Evolutionary conservation across 2,329 filamentous ascomycete genomes (phyloP).

Genomic region (Chaetomiaceae sp.): DNA sequence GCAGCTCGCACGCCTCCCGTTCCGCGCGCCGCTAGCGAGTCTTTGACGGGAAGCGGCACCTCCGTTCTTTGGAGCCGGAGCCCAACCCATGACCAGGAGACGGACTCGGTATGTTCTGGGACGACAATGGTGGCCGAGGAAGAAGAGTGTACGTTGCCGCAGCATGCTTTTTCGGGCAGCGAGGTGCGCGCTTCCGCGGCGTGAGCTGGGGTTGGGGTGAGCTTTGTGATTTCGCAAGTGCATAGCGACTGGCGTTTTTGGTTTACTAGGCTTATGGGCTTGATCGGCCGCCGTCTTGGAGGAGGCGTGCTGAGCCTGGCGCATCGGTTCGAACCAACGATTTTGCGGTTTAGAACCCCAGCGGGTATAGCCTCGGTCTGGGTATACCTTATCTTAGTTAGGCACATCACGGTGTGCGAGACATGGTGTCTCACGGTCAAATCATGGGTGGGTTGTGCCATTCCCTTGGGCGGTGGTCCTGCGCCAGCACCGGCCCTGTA

Average conservation of each 20-base stretch:
- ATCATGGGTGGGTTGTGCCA: no score
- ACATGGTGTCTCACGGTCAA: no score
- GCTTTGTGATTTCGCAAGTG: conserved; percentile 2
- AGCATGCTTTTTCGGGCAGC: background rate
- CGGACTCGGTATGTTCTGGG: background rate
- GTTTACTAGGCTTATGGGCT: conserved; percentile 1
- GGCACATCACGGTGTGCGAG: no score
- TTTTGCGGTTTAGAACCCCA: no score
- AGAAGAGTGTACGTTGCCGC: no score
- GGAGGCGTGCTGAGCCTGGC: no score
- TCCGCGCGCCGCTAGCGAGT: background rate
- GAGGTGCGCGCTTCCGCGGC: conserved; percentile 2
- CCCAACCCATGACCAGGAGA: background rate
- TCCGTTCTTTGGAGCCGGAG: background rate
- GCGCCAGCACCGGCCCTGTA: no score
- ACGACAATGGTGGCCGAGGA: background rate
- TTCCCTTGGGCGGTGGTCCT: no score
- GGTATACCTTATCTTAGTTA: no score
- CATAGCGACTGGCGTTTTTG: conserved; percentile 29
- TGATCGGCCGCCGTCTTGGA: no score
- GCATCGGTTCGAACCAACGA: no score
- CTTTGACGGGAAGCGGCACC: background rate
- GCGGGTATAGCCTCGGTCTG: no score
- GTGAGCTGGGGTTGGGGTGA: background rate
- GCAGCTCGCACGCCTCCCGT: background rate